Evolutionary conservation across 371 early-diverging fungal species (phyloP).

Genomic region (Mucor racemosus): DNA sequence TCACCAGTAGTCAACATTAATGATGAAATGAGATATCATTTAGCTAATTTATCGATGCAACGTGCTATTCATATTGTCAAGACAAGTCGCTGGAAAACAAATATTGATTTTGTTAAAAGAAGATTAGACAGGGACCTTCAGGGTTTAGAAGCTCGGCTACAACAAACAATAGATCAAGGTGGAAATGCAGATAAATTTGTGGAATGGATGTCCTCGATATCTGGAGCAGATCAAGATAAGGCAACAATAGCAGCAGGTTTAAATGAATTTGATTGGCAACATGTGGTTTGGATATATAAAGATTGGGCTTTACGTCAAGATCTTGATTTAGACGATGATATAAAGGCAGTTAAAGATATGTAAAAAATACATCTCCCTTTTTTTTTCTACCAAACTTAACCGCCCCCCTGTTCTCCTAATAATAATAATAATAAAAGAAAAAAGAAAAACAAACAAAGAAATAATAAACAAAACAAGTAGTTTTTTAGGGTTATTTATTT

Average conservation of each 20-base stretch:
- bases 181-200: slow-evolving; percentile 38
- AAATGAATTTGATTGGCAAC: slow-evolving; percentile 33
- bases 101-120: slow-evolving; percentile 32
- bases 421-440: background rate
- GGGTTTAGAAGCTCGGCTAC: slow-evolving; percentile 13
- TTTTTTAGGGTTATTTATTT: slow-evolving; percentile 3
- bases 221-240: background rate
- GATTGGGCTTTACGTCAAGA: slow-evolving; percentile 37
- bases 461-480: slow-evolving; percentile 5
- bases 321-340: slow-evolving; percentile 19
- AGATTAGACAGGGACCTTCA: slow-evolving; percentile 39
- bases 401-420: slow-evolving; percentile 5
- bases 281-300: slow-evolving; percentile 39
- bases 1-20: background rate
- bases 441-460: slow-evolving; percentile 1
- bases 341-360: slow-evolving; percentile 29
- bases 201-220: slow-evolving; percentile 32
- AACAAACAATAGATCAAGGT: slow-evolving; percentile 14
- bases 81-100: slow-evolving; percentile 36
- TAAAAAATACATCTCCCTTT: slow-evolving; percentile 7
- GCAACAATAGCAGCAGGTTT: slow-evolving; percentile 21
- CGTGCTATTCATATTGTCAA: slow-evolving; percentile 47
- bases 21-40: slow-evolving; percentile 33
- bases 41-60: slow-evolving; percentile 41
- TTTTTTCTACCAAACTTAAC: background rate